A percentile compares a stretch with the other conserved stretches of the same genome.
phyloP scores from a whole-genome alignment of 2,329 filamentous ascomycete genomes.

The Colletotrichum sp. region DNA sequence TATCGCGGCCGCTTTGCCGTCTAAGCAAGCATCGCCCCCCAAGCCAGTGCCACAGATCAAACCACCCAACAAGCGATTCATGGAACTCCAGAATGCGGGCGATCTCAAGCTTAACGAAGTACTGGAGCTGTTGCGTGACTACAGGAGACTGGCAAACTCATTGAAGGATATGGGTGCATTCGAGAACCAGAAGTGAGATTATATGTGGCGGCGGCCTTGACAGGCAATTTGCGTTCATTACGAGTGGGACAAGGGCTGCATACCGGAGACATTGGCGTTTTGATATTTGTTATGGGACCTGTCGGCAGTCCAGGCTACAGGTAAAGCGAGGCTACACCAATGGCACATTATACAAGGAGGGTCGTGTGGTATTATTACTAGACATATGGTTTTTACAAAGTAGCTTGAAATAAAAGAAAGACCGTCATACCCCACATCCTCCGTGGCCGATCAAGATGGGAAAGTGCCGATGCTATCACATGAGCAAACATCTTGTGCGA shows the following conservation, averaged over 20 bases:
- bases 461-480: not conserved
- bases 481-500: not conserved
- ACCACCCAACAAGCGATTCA: conserved; percentile 74
- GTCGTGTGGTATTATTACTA: not conserved
- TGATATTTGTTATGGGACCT: not conserved
- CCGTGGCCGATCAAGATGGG: not conserved
- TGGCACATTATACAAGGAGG: not conserved
- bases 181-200: conserved; percentile 41
- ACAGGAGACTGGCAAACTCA: conserved; percentile 71
- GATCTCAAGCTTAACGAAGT: conserved; percentile 79
- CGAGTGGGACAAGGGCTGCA: not conserved
- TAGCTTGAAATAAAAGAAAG: not conserved
- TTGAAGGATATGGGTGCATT: conserved; percentile 69
- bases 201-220: not conserved
- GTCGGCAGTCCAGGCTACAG: not conserved
- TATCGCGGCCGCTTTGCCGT: conserved; percentile 57
- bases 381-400: not conserved
- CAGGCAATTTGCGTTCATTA: not conserved
- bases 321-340: not conserved
- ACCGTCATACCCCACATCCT: not conserved
- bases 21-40: conserved; percentile 60
- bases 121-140: conserved; percentile 73
- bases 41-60: conserved; percentile 63
- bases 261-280: conserved; percentile 15
- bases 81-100: conserved; percentile 72